A percentile compares a stretch with the other conserved stretches of the same genome.
Conservation (phyloP, 2,329 filamentous ascomycete genomes). For the Verticillium tricorpus region DNA sequence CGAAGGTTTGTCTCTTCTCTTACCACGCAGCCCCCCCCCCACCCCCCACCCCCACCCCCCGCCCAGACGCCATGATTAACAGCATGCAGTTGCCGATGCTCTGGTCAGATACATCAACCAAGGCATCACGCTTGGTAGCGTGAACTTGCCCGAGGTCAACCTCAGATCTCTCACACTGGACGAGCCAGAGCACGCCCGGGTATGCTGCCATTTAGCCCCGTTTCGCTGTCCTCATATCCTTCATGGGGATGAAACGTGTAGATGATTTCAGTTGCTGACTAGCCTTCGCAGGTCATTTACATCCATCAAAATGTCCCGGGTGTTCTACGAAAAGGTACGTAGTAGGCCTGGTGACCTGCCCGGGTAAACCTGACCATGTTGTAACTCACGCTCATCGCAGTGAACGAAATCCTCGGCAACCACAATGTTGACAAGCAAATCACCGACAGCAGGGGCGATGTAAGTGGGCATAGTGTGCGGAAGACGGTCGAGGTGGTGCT, state of each 20-base stretch:
- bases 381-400: constrained; percentile 32
- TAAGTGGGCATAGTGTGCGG: constrained; percentile 30
- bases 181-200: constrained; percentile 82
- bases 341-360: background rate
- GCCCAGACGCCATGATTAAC: background rate
- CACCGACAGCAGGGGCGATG: constrained; percentile 89
- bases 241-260: too few species aligned
- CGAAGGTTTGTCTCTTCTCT: constrained; percentile 50
- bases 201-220: constrained; percentile 26
- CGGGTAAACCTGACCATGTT: background rate
- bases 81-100: constrained; percentile 65
- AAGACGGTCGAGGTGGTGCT: constrained; percentile 6
- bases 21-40: background rate
- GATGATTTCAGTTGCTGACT: constrained; percentile 3
- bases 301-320: constrained; percentile 96
- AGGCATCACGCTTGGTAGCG: constrained; percentile 83
- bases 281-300: constrained; percentile 65
- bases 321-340: constrained; percentile 76
- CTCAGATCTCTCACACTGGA: constrained; percentile 87
- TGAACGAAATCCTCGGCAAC: constrained; percentile 89
- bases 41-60: background rate
- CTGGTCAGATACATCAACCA: constrained; percentile 95
- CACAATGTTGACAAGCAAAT: constrained; percentile 99
- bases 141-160: constrained; percentile 94
- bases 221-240: background rate